Base-by-base conservation (phyloP, 345 rosid genomes). In the Pistacia integerrima region DNA sequence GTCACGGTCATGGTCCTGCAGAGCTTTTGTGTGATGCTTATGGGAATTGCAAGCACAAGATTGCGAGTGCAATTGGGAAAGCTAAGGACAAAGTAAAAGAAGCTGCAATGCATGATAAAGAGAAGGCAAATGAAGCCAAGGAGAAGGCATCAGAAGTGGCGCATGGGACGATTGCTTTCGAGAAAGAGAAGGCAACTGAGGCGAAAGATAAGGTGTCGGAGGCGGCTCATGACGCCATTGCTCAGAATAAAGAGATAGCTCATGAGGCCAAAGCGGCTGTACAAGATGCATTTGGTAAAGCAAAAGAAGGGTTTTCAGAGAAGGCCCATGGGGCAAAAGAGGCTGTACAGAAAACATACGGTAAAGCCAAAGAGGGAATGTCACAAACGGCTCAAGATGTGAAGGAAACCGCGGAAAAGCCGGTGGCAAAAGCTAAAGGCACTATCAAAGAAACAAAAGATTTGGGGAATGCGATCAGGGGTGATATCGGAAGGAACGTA, bases 21-120 rank as follows among this genome's bases (percentile, higher is more conserved):
- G 94, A 93, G 81, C 81, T 89, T 41, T 70, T 87, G 2, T 90
- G 97, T 25, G 91, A 92, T 66, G 88, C 88, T 0, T 75, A 80
- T 12, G 94, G 93, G 1, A 86, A 85, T 92, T 92, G 96, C 64
- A 90, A 69, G 74, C 84, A 77, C 48, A 84, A 76, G 83, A 75
- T 90, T 10, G 87, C 90, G 0, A 77, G 75, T 44, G 81, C 79
- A 7, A 49, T 88, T 0, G 86, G 11, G 11, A 79, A 74, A 77
- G 90, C 83, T 11, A 90, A 82, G 74, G 92, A 81, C 11, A 83
- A 74, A 71, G 74, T 72, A 10, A 57, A 76, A 1, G 81, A 64
- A 14, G 44, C 54, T 0, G 0, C 48, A 52, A 33, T 2, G 1
- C 30, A 54, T 13, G 49, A 35, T 13, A 73, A 68, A 13, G 78